Evolutionary conservation across 2,329 filamentous ascomycete species (phyloP), one percentile per base, ranked within the genome.

Genomic region (Clarireedia homoeocarpa): DNA sequence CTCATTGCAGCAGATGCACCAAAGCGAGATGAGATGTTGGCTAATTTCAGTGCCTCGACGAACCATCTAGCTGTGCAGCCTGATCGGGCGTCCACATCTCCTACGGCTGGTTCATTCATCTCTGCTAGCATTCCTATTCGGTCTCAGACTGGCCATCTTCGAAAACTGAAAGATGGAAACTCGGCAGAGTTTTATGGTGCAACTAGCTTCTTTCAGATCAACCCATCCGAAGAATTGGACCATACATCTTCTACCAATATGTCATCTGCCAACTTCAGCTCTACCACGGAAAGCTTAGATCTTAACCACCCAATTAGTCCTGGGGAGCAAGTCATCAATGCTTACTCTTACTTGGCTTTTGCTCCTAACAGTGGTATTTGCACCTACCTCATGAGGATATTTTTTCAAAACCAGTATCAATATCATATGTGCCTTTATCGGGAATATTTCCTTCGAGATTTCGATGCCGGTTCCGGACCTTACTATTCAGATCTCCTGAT

Each of bases 401-500:
- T 78, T 60, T 79, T 79, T 63, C 71, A 73, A 53, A 66, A 73
- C 39, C 71, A 76, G 23, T 79, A 78, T 51, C 72, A 74, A 38
- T 77, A 76, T 58, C 71, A 75, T 60, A 77, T 78, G 74, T 72
- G 74, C 55, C 67, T 79, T 2, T 78, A 79, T 57, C 71, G 76
- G 30, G 76, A 78, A 60, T 77, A 73, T 58, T 79, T 79, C 57
- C 63, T 79, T 9, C 66, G 76, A 30, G 76, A 78, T 60, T 79
- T 77, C 53, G 74, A 76, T 59, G 67, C 71, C 2, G 75, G 74
- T 0, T 69, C 64, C 1, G 76, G 76, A 0, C 72, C 70, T 27
- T 77, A 78, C 60, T 79, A 78, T 59, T 78, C 76, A 0, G 75
- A 78, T 52, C 64, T 75, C 12, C 69, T 79, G 5, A 67, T 79